Conservation (phyloP, 495 filamentous ascomycete genomes). For the Penicillium coffeae region DNA sequence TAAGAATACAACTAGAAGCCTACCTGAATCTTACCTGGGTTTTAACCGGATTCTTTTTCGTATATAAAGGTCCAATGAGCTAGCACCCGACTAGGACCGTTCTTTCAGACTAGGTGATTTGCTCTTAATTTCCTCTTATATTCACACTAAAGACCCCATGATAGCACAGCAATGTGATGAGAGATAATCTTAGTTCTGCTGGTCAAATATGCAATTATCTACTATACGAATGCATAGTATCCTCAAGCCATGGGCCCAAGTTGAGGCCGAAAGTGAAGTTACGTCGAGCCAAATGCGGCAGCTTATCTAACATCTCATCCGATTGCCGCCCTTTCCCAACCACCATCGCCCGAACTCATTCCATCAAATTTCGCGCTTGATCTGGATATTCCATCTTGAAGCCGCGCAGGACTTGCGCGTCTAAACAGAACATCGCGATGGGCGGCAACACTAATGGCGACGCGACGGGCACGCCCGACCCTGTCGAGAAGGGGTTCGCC, state of each 20-base stretch:
- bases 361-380: constrained; percentile 24
- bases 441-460: constrained; percentile 48
- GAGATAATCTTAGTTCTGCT: not conserved
- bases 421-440: constrained; percentile 29
- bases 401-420: not conserved
- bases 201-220: too few species aligned
- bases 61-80: too few species aligned
- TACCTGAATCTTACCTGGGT: too few species aligned
- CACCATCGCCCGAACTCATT: constrained; percentile 13
- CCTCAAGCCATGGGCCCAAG: too few species aligned
- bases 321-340: constrained; percentile 15
- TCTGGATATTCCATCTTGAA: constrained; percentile 24
- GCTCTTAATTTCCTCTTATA: too few species aligned
- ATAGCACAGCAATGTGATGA: too few species aligned
- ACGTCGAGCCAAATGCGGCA: constrained; percentile 4
- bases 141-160: too few species aligned
- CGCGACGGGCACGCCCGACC: constrained; percentile 53
- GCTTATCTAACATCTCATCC: constrained; percentile 12
- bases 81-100: too few species aligned
- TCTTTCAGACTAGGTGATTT: too few species aligned
- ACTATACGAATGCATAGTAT: too few species aligned
- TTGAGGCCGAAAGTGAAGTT: not conserved
- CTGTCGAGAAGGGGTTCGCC: constrained; percentile 72
- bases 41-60: too few species aligned
- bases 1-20: too few species aligned